Conservation (phyloP, 192 early-diverging fungal species). For the Phlyctochytrium planicorne region DNA sequence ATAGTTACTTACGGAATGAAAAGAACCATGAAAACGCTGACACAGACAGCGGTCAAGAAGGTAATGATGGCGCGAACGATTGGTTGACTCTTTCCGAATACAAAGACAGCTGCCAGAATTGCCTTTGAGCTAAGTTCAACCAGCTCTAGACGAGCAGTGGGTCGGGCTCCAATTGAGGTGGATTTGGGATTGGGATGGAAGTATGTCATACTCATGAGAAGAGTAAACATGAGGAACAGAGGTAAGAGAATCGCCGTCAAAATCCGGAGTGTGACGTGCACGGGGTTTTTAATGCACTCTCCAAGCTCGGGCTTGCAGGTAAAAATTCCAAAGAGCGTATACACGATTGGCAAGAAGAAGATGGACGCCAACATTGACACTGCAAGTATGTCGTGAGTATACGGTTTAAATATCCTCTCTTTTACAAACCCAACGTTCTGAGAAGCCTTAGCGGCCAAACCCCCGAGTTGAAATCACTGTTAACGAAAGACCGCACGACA, state of each 20-base stretch:
- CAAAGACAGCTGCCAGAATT: conserved; percentile 21
- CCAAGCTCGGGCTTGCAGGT: conserved; percentile 2
- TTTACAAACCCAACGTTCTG: conserved; percentile 16
- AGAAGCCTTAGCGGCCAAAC: conserved; percentile 27
- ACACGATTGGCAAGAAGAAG: conserved; percentile 27
- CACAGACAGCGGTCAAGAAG: conserved; percentile 12
- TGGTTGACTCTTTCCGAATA: conserved; percentile 11
- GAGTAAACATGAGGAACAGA: conserved; percentile 20
- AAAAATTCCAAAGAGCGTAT: conserved; percentile 25
- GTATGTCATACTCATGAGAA: conserved; percentile 34
- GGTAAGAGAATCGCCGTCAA: conserved; percentile 17
- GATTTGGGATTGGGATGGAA: conserved; percentile 31
- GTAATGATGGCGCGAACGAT: conserved; percentile 17
- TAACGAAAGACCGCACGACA: conserved; percentile 24
- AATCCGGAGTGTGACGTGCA: conserved; percentile 13
- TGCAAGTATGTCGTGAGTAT: neutral
- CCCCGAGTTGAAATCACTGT: conserved; percentile 27
- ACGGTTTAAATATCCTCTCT: neutral
- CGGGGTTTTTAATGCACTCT: conserved; percentile 12
- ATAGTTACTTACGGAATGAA: conserved; percentile 24
- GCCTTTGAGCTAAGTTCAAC: conserved; percentile 17
- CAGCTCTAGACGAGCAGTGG: conserved; percentile 24
- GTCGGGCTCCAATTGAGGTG: conserved; percentile 17
- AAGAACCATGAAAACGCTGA: conserved; percentile 19
- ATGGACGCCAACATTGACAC: conserved; percentile 30